Evolutionary conservation across 2,329 filamentous ascomycete species (phyloP), one percentile per base, ranked within the genome.

Genomic region (Myriosclerotinia curreyana): DNA sequence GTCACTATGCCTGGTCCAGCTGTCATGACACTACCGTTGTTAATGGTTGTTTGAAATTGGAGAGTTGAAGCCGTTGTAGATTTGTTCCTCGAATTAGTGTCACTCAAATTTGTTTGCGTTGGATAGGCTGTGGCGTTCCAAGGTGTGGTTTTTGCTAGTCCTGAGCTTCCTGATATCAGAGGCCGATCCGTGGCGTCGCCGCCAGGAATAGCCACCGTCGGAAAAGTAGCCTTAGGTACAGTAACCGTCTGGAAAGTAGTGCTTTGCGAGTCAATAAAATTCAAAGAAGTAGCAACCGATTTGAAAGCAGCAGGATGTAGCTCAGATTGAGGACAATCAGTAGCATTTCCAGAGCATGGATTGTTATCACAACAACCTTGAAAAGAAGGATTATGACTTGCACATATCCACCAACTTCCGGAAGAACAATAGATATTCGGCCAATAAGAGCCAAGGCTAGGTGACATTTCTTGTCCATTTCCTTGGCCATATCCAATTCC

Each of bases 281-380:
- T 38, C 42, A n/a, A 25, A 36, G 55, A 4, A 48, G 31, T 36
- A 22, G 36, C 17, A 5, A 51, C 22, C 15, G 36, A 40, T 31
- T 36, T 61, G n/a, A 53, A 52, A 34, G 36, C 49, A 15, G 49
- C 49, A 51, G 59, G 59, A 22, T 34, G 25, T 42, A 53, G 59
- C 7, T 61, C 25, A 4, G 22, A 5, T 34, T 44, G 48, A 17
- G 59, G 49, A n/a, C 59, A 61, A 36, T 4, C 12, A 14, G 42
- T 58, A 36, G 42, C 42, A 17, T 36, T 36, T 34, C 42, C 50
- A n/a, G 22, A 54, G 46, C 67, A 68, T 55, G 64, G 63, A 49
- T 66, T 61, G 17, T 15, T 49, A 22, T 60, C 61, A 22, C 64
- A 68, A 36, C 67, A 68, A 6, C 67, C 67, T 58, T 68, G 66